Conservation (phyloP, 75 land plant genomes). For the Selaginella tamariscina region DNA sequence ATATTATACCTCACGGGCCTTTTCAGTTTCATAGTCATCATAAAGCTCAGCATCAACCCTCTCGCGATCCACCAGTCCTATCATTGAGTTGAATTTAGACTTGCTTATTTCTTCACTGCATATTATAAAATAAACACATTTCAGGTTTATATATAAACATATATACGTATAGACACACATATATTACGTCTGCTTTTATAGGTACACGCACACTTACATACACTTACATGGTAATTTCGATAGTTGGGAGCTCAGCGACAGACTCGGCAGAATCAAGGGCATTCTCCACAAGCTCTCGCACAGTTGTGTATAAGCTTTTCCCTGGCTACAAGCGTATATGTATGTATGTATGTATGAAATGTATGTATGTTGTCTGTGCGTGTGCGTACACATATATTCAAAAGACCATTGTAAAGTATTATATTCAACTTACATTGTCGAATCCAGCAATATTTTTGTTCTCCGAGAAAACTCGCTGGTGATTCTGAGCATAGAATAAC, state of each 20-base stretch:
- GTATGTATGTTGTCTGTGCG: neutral
- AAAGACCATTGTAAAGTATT: neutral
- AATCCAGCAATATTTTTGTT: slow-evolving; percentile 98
- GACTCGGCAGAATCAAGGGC: slow-evolving; percentile 97
- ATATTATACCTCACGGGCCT: slow-evolving; percentile 70
- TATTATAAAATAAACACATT: neutral
- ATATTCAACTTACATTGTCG: slow-evolving; percentile 58
- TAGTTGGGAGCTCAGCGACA: slow-evolving; percentile 75
- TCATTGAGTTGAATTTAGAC: slow-evolving; percentile 61
- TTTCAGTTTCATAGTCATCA: slow-evolving; percentile 92
- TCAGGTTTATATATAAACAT: neutral
- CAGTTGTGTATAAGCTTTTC: slow-evolving; percentile 88
- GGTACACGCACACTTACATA: too few species aligned
- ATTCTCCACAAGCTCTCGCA: slow-evolving; percentile 96
- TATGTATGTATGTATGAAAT: neutral
- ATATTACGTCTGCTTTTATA: too few species aligned
- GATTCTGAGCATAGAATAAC: too few species aligned
- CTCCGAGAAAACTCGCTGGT: slow-evolving; percentile 91
- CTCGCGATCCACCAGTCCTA: slow-evolving; percentile 85
- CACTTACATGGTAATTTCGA: slow-evolving; percentile 83
- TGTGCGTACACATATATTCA: neutral
- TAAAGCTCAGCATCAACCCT: slow-evolving; percentile 87
- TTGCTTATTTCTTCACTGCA: slow-evolving; percentile 85
- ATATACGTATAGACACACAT: neutral
- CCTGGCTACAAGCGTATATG: slow-evolving; percentile 55